Percentiles rank a stretch among this genome's conserved stretches.
Evolutionary conservation across 441 rosid species (phyloP).

Genomic region (Bocquillonia castaneifolia): DNA sequence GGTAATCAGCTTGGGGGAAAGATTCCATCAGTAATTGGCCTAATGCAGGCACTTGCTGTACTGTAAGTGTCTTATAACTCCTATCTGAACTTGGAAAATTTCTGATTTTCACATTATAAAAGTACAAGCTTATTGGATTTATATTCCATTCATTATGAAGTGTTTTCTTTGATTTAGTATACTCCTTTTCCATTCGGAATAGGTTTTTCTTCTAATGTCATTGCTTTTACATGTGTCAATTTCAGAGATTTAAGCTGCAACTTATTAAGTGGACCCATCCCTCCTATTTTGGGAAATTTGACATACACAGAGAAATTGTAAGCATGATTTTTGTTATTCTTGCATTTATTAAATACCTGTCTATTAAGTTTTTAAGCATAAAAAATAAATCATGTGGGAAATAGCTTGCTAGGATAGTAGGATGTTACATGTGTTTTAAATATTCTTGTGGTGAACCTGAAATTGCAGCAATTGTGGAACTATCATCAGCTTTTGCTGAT

Average conservation of each 20-base stretch:
- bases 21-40: constrained; percentile 87
- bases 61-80: constrained; percentile 48
- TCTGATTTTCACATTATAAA: background rate
- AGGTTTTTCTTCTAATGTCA: background rate
- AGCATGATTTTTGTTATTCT: constrained; percentile 18
- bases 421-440: background rate
- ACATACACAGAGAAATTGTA: constrained; percentile 88
- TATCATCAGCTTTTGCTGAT: background rate
- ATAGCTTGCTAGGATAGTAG: background rate
- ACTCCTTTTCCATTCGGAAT: background rate
- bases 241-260: constrained; percentile 86
- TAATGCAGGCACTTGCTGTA: constrained; percentile 98
- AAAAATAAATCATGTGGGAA: background rate
- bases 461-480: background rate
- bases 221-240: constrained; percentile 8
- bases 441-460: background rate
- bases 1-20: constrained; percentile 70
- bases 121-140: background rate
- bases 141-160: background rate
- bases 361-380: background rate
- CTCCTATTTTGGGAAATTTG: constrained; percentile 81
- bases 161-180: background rate
- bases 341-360: background rate
- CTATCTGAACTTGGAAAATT: background rate
- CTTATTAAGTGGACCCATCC: constrained; percentile 71